phyloP scores from a whole-genome alignment of 495 filamentous ascomycete species.

The Saxispiralis lemnorum region DNA sequence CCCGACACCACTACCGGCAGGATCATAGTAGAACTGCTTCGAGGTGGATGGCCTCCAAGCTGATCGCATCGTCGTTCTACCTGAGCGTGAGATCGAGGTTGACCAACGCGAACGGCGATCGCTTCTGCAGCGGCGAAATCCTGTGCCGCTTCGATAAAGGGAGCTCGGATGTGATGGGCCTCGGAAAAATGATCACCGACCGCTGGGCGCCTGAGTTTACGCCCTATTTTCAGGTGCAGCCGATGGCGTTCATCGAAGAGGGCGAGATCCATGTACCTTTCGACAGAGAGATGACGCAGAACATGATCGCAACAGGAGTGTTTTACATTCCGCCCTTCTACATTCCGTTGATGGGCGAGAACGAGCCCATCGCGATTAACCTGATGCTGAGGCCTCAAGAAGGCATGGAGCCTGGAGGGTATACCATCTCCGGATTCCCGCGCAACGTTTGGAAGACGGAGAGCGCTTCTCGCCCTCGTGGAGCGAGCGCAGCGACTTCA shows the following conservation, averaged over 20 bases:
- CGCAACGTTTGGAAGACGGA: neutral
- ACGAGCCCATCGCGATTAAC: constrained; percentile 4
- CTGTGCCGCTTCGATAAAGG: constrained; percentile 12
- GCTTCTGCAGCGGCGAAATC: constrained; percentile 2
- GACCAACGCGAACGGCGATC: constrained; percentile 5
- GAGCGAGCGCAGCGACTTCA: neutral
- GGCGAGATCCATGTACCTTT: constrained; percentile 3
- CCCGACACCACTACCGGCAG: constrained; percentile 7
- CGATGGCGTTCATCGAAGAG: neutral
- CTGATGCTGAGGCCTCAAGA: constrained; percentile 10
- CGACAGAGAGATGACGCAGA: constrained; percentile 5
- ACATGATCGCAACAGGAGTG: constrained; percentile 8
- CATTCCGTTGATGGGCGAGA: constrained; percentile 11
- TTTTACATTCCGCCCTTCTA: constrained; percentile 10
- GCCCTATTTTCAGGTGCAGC: constrained; percentile 12
- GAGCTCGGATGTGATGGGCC: constrained; percentile 9
- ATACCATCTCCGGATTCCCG: constrained; percentile 12
- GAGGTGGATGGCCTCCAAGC: constrained; percentile 8
- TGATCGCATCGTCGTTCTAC: constrained; percentile 14
- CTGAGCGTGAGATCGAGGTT: constrained; percentile 10
- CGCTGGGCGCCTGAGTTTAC: constrained; percentile 3
- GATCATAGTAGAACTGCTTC: constrained; percentile 9
- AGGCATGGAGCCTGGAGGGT: constrained; percentile 13
- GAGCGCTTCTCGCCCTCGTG: neutral
- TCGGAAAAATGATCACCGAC: constrained; percentile 14